phyloP scores from a whole-genome alignment of 108 stramenopile genomes.

The Asterionellopsis glacialis region DNA sequence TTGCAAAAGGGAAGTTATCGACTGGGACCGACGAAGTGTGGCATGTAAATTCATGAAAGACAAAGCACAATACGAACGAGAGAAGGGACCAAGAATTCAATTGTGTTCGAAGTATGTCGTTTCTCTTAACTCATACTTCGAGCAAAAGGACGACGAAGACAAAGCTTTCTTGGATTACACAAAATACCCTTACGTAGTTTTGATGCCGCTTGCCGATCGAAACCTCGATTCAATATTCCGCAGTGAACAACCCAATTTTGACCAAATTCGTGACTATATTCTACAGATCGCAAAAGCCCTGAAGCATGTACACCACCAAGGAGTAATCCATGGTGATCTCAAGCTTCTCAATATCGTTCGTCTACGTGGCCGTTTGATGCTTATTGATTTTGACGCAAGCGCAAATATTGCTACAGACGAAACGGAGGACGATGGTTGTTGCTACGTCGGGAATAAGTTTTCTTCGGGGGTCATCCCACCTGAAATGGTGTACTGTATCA shows the following conservation, averaged over 20 bases:
- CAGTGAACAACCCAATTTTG: constrained; percentile 5
- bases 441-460: neutral
- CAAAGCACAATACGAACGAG: neutral
- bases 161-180: neutral
- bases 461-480: neutral
- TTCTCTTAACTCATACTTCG: neutral
- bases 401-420: neutral
- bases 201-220: constrained; percentile 18
- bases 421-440: no score
- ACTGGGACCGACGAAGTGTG: neutral
- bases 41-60: neutral
- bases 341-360: constrained; percentile 22
- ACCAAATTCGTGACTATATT: neutral
- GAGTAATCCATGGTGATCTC: constrained; percentile 18
- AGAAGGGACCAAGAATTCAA: neutral
- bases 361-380: constrained; percentile 7
- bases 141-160: neutral
- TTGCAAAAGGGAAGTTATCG: neutral
- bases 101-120: constrained; percentile 1
- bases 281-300: constrained; percentile 4
- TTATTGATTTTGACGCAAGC: constrained; percentile 21
- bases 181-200: constrained; percentile 10
- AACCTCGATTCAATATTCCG: constrained; percentile 17
- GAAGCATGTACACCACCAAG: constrained; percentile 6
- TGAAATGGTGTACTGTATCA: neutral